Conservation (phyloP, 2,329 filamentous ascomycete species). For the Beauveria medogensis region DNA sequence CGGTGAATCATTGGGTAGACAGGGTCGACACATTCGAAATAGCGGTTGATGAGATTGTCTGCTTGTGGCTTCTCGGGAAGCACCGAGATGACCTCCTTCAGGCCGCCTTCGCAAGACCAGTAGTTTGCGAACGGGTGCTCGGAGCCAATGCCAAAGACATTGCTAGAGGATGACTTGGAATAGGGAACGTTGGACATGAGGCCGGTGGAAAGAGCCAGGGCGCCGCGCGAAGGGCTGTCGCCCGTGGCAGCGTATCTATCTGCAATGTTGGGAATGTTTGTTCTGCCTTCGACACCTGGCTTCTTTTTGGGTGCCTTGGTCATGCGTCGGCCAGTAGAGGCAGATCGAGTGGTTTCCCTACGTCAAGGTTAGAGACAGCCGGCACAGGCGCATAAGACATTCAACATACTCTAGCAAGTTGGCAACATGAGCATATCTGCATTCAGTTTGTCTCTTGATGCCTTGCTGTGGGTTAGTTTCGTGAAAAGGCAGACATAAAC, state of each 20-base stretch:
- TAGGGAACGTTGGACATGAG: constrained; percentile 67
- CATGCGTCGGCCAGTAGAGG: constrained; percentile 46
- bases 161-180: constrained; percentile 61
- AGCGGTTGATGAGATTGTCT: constrained; percentile 57
- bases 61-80: constrained; percentile 69
- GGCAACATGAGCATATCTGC: constrained; percentile 67
- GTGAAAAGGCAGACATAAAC: background rate
- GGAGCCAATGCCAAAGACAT: constrained; percentile 72
- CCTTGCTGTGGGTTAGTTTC: constrained; percentile 35
- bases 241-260: constrained; percentile 42
- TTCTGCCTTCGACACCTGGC: constrained; percentile 27
- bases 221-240: constrained; percentile 37
- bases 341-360: constrained; percentile 50
- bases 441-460: constrained; percentile 68
- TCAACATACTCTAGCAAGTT: constrained; percentile 63
- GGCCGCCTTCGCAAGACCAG: constrained; percentile 71
- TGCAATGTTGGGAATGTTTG: constrained; percentile 45
- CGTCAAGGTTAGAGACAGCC: constrained; percentile 10
- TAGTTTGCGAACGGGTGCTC: constrained; percentile 78
- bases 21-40: constrained; percentile 67
- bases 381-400: background rate
- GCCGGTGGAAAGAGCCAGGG: constrained; percentile 48
- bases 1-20: constrained; percentile 75
- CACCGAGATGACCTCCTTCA: constrained; percentile 67
- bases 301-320: constrained; percentile 51